Evolutionary conservation across 257 asterid species (phyloP).

Genomic region (Mentha longifolia): DNA sequence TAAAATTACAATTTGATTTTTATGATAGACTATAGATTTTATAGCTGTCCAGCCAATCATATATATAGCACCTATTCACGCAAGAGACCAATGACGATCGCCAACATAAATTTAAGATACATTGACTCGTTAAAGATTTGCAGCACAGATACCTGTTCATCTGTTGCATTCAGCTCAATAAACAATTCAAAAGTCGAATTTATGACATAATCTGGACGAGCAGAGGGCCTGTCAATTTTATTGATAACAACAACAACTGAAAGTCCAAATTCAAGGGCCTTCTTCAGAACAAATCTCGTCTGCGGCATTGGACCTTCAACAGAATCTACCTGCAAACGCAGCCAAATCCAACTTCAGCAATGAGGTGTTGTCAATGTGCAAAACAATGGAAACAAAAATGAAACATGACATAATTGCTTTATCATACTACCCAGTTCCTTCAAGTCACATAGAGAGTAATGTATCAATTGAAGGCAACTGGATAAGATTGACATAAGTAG

Average conservation of each 20-base stretch:
- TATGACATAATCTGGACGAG: conserved; percentile 92
- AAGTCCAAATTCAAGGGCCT: conserved; percentile 98
- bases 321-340: conserved; percentile 81
- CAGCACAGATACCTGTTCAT: conserved; percentile 79
- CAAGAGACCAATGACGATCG: not conserved
- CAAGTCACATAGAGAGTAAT: not conserved
- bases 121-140: conserved; percentile 7
- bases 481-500: not conserved
- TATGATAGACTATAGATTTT: not conserved
- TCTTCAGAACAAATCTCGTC: conserved; percentile 96
- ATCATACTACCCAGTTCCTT: conserved; percentile 15
- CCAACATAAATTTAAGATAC: conserved; percentile 11
- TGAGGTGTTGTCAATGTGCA: conserved; percentile 9
- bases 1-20: not conserved
- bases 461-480: conserved; percentile 15
- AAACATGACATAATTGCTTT: not conserved
- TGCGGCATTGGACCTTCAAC: conserved; percentile 99
- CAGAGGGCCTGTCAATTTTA: conserved; percentile 95
- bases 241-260: conserved; percentile 96
- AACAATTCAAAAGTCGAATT: conserved; percentile 96
- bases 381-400: not conserved
- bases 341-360: conserved; percentile 34
- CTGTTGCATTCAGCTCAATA: conserved; percentile 93
- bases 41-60: conserved; percentile 14
- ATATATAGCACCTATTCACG: conserved; percentile 14